Evolutionary conservation across 352 stramenopile genomes (phyloP).

Genomic region (Globisporangium alternatum): DNA sequence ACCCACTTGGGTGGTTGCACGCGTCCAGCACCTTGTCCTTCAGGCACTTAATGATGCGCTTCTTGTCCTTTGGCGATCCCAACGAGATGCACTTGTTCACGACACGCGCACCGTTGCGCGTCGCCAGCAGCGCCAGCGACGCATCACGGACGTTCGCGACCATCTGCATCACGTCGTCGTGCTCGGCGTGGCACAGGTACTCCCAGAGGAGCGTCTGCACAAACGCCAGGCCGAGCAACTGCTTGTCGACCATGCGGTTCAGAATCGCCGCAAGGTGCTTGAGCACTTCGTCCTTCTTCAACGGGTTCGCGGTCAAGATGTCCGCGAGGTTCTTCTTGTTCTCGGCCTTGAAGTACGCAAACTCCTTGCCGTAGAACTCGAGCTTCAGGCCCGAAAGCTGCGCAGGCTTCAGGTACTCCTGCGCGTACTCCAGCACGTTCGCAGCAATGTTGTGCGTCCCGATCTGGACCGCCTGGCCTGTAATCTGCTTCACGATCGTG

Average conservation of each 20-base stretch:
- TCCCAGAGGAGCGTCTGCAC: slow-evolving; percentile 90
- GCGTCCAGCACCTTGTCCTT: slow-evolving; percentile 90
- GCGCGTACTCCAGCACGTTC: slow-evolving; percentile 89
- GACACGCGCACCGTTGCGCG: slow-evolving; percentile 82
- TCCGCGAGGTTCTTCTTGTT: slow-evolving; percentile 81
- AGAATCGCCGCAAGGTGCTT: slow-evolving; percentile 64
- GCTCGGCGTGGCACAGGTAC: slow-evolving; percentile 81
- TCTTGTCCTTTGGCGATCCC: slow-evolving; percentile 86
- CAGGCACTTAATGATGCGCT: slow-evolving; percentile 89
- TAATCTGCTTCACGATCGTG: slow-evolving; percentile 89
- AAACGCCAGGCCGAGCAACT: slow-evolving; percentile 84
- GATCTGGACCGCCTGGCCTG: slow-evolving; percentile 90
- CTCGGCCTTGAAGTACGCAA: slow-evolving; percentile 83
- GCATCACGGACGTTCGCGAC: slow-evolving; percentile 84
- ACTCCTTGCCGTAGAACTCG: slow-evolving; percentile 89
- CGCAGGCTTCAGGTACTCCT: slow-evolving; percentile 87
- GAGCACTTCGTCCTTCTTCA: slow-evolving; percentile 75
- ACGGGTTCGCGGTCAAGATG: slow-evolving; percentile 60
- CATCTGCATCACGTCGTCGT: slow-evolving; percentile 81
- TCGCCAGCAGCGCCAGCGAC: slow-evolving; percentile 81
- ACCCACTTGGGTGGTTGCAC: slow-evolving; percentile 88
- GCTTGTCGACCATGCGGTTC: slow-evolving; percentile 89
- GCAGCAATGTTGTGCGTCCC: slow-evolving; percentile 94
- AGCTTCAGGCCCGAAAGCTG: slow-evolving; percentile 84
- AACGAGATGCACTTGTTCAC: slow-evolving; percentile 86